Percentiles rank a stretch among this genome's conserved stretches.
Conservation (phyloP, 1,139 yeast species). For the Saccharomycopsis crataegensis region DNA sequence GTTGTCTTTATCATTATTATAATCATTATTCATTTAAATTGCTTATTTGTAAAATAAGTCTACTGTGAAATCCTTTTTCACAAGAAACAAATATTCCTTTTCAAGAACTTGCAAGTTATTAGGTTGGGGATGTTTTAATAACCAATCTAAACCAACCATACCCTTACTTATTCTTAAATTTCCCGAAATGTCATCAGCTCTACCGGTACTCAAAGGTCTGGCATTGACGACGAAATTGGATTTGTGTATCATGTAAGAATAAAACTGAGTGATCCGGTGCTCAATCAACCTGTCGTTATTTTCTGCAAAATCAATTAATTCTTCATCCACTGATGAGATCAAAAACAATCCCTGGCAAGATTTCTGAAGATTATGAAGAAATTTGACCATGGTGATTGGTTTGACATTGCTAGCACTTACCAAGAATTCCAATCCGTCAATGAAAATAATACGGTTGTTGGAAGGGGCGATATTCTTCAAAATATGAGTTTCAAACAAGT, state of each 20-base stretch:
- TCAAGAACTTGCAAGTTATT: slow-evolving; percentile 6
- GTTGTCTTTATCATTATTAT: neutral
- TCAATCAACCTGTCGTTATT: slow-evolving; percentile 3
- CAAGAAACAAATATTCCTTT: slow-evolving; percentile 16
- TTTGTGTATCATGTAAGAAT: slow-evolving; percentile 34
- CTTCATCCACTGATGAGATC: slow-evolving; percentile 2
- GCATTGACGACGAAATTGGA: slow-evolving; percentile 45
- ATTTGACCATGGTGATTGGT: slow-evolving; percentile 2
- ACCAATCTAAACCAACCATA: neutral
- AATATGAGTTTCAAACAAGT: slow-evolving; percentile 3
- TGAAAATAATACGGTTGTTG: neutral
- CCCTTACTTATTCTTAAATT: slow-evolving; percentile 55
- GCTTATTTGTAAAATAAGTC: slow-evolving; percentile 16
- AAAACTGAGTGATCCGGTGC: slow-evolving; percentile 9
- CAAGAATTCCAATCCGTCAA: slow-evolving; percentile 13
- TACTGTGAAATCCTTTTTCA: slow-evolving; percentile 12
- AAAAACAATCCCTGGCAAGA: slow-evolving; percentile 1
- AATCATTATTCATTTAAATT: neutral
- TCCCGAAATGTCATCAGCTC: slow-evolving; percentile 81
- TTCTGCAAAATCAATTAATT: slow-evolving; percentile 10
- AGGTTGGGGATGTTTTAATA: neutral
- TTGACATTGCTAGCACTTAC: slow-evolving; percentile 5
- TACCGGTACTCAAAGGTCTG: slow-evolving; percentile 67
- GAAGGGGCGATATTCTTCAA: neutral
- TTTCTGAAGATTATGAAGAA: slow-evolving; percentile 3